Conservation (phyloP, 345 rosid species). For the Lepidium aucheri region DNA sequence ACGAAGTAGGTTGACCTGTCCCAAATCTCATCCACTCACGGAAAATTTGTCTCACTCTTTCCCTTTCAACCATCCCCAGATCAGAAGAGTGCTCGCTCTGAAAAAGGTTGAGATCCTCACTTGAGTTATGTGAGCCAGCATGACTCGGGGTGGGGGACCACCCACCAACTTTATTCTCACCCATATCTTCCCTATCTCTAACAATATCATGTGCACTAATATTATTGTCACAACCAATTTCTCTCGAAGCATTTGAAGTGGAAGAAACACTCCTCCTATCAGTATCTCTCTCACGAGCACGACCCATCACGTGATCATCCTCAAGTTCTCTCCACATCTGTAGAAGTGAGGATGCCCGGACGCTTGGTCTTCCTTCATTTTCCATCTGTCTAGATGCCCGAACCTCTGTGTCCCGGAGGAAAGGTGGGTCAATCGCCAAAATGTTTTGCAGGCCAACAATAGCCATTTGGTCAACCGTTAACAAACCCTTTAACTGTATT, state of each 20-base stretch:
- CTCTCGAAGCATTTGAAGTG: conserved; percentile 30
- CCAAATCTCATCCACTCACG: conserved; percentile 77
- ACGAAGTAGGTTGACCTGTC: conserved; percentile 41
- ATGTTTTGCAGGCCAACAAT: conserved; percentile 75
- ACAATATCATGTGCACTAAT: conserved; percentile 31
- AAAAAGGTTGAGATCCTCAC: conserved; percentile 33
- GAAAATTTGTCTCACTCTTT: conserved; percentile 78
- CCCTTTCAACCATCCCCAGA: conserved; percentile 77
- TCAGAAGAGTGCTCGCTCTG: conserved; percentile 40
- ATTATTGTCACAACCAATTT: conserved; percentile 33
- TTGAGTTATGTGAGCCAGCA: conserved; percentile 41
- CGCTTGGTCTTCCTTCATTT: conserved; percentile 50
- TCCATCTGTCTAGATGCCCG: conserved; percentile 42
- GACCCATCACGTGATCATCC: conserved; percentile 77
- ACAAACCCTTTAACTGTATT: conserved; percentile 34
- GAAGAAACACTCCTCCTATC: conserved; percentile 39
- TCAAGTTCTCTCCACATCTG: conserved; percentile 90
- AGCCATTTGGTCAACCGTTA: conserved; percentile 47
- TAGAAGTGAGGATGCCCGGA: conserved; percentile 66
- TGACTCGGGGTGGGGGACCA: conserved; percentile 44
- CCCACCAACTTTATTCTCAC: conserved; percentile 47
- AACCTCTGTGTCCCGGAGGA: conserved; percentile 60
- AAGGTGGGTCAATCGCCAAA: conserved; percentile 62
- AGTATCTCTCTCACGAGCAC: conserved; percentile 41
- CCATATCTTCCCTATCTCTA: conserved; percentile 35